Evolutionary conservation across 495 filamentous ascomycete species (phyloP).

Genomic region (Tuber calosporum): DNA sequence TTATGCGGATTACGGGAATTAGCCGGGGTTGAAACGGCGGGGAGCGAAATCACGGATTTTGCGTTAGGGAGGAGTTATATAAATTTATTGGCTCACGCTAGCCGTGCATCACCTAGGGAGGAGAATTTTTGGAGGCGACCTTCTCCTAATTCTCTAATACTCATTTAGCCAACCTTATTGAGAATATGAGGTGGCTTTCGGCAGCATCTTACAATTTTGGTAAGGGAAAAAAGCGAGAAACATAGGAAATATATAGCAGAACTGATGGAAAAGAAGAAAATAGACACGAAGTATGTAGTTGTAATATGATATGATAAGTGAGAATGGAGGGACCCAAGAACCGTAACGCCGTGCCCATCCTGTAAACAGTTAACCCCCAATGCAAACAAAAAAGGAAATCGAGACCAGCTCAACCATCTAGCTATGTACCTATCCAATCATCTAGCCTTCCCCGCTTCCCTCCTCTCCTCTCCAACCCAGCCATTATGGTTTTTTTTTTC

Average conservation of each 20-base stretch:
- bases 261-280: background rate
- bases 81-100: too few species aligned
- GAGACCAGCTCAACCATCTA: background rate
- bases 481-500: background rate
- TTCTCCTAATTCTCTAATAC: background rate
- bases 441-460: background rate
- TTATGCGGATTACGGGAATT: background rate
- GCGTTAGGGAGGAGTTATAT: too few species aligned
- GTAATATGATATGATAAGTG: background rate
- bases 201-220: background rate
- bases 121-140: background rate
- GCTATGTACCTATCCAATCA: background rate
- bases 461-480: background rate
- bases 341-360: constrained; percentile 2
- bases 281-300: background rate
- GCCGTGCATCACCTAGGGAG: too few species aligned
- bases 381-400: background rate
- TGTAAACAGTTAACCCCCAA: constrained; percentile 4
- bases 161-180: background rate
- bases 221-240: background rate
- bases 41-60: background rate
- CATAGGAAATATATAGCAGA: background rate
- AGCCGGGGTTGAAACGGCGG: background rate
- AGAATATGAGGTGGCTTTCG: background rate
- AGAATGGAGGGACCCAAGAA: background rate